Conservation (phyloP, 139 green algal species). For the Chlamydomonas asymmetrica region DNA sequence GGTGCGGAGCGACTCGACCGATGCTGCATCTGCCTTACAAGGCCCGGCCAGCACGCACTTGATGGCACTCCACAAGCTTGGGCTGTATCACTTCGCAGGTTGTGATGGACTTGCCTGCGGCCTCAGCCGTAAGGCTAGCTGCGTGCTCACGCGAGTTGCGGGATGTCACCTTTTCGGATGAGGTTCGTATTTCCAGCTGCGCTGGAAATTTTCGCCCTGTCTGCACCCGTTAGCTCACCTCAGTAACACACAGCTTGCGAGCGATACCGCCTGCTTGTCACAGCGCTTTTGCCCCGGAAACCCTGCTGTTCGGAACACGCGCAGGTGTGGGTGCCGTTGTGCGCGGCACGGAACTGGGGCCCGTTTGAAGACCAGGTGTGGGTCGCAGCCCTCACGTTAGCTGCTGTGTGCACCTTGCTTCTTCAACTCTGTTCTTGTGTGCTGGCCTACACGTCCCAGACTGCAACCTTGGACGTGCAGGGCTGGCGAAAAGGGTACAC, state of each 20-base stretch:
- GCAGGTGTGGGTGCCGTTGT: slow-evolving; percentile 3
- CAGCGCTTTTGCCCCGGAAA: too few relatives aligned
- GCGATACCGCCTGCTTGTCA: too few relatives aligned
- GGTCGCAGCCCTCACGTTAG: background rate
- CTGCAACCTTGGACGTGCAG: background rate
- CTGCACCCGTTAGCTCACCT: too few relatives aligned
- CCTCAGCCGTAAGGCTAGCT: background rate
- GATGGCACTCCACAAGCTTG: too few relatives aligned
- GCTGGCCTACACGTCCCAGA: background rate
- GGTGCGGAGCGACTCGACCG: too few relatives aligned
- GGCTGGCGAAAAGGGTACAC: background rate
- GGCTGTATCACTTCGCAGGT: slow-evolving; percentile 9
- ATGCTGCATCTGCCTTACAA: too few relatives aligned
- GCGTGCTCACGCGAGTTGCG: background rate
- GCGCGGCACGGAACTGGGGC: slow-evolving; percentile 12
- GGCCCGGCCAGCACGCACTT: too few relatives aligned
- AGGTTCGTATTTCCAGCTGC: too few relatives aligned
- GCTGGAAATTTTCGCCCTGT: too few relatives aligned
- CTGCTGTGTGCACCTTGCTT: background rate
- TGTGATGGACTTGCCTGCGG: background rate
- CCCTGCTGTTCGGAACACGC: too few relatives aligned
- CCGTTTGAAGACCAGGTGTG: background rate
- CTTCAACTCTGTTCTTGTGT: background rate
- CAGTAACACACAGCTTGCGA: too few relatives aligned
- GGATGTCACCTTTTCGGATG: background rate